Evolutionary conservation across 2,329 filamentous ascomycete genomes (phyloP), one percentile per base, ranked within the genome.

Genomic region (Xylaria multiplex): DNA sequence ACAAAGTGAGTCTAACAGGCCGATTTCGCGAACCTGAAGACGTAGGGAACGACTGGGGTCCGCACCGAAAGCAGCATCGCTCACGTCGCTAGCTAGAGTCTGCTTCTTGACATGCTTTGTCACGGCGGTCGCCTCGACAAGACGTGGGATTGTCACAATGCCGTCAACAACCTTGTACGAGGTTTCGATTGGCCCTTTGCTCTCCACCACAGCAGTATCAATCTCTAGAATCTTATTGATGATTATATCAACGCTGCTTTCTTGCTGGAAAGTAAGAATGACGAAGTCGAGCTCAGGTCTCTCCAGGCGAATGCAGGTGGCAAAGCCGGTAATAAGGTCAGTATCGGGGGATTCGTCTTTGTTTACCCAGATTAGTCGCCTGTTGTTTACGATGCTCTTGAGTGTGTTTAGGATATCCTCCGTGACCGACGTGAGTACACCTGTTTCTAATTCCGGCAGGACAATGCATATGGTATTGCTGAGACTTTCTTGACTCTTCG

Each of bases 1-100:
- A 8, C 65, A 64, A 1, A 73, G 40, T 2, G 68, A 58, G 40
- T 72, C 72, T 6, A 73, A 60, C 2, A 60, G 58, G 14, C 70
- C 70, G n/a, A 65, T 58, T 13, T 56, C 61, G 14, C 59, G 62
- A 9, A 69, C 35, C n/a, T 55, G 49, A 42, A 71, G 61, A 6
- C 30, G 53, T 14, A 66, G 49, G 8, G 66, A 59, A 16, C 65
- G 61, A 8, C 6, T 42, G 2, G 62, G 19, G 52, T 62, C 54
- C 2, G 42, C 49, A 4, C 65, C 61, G 22, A 67, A 63, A 27
- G 48, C 40, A 2, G 22, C 58, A 9, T 61, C 50, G 24, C 45
- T 48, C 13, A 58, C 52, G 50, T 64, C 60, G 9, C 19, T 45
- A 24, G 49, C 37, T 11, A 49, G 14, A 22, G 49, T 56, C 2